Base-by-base conservation (phyloP, 805 yeast species). In the Vanderwaltozyma verrucispora region DNA sequence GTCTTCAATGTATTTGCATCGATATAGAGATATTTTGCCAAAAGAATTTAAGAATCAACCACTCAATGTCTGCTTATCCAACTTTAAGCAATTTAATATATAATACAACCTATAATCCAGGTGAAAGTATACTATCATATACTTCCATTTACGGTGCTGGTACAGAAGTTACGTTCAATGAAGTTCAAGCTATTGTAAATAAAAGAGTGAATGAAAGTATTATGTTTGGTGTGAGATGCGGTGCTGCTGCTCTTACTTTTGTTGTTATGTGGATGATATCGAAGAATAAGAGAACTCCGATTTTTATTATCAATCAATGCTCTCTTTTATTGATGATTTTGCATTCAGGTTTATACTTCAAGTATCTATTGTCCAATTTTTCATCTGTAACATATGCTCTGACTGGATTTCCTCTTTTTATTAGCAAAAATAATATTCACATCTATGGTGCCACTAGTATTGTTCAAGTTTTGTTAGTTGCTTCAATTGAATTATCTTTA, bases 281-380 rank as follows among this genome's bases (percentile, higher is more conserved):
- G 2, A 71, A 68, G 38, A 73, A 71, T 41, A 74, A 68, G 47
- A 68, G 59, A 17, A 74, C 88, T 0, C 83, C 87, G 7, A 72
- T 86, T 21, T 89, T 85, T 55, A 55, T 77, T n/a, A 59, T 86
- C 32, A 87, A 88, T 57, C 77, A 77, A 53, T 35, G 67, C 2
- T 73, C 82, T 25, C 63, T 89, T 36, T 35, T 73, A 2, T 53
- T 76, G 4, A 59, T 79, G 37, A 56, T 79, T 4, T 39, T 86
- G 13, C 80, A 82, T 37, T 72, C 87, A 1, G 69, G 72, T 2
- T 59, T 87, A 5, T 77, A 71, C 58, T 49, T 81, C 21, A 67
- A 61, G 11, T 75, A 77, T 45, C 53, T 77, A 15, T 50, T 69
- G 25, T 74, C 81, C 10, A 67, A 75, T 1, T 72, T 70, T 45